A percentile compares a stretch with the other conserved stretches of the same genome.
Conservation (phyloP, 2,329 filamentous ascomycete species). For the Pseudodiploospora longispora region DNA sequence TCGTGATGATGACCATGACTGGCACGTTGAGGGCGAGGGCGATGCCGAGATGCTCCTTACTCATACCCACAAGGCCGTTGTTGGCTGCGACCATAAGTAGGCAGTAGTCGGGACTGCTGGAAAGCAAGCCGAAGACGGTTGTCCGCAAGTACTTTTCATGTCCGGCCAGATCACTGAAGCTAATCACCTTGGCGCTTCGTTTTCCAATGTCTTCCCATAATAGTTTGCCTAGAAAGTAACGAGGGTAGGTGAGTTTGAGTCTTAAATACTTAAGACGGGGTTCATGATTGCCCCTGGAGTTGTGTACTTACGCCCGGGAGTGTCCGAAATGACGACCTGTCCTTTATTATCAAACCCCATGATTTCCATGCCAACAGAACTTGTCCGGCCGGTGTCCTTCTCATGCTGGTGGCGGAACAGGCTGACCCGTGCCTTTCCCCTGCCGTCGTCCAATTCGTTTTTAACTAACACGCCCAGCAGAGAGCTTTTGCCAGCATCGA, state of each 20-base stretch:
- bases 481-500: constrained; percentile 95
- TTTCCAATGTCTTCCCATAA: constrained; percentile 98
- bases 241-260: too few species aligned
- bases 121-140: constrained; percentile 90
- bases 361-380: constrained; percentile 97
- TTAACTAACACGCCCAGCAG: constrained; percentile 94
- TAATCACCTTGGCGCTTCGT: constrained; percentile 91
- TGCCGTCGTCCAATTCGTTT: constrained; percentile 86
- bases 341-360: constrained; percentile 92
- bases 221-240: constrained; percentile 42
- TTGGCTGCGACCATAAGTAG: constrained; percentile 97
- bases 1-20: constrained; percentile 95
- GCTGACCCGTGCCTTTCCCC: constrained; percentile 88
- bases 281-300: background rate
- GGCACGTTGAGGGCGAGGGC: constrained; percentile 91
- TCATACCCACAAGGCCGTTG: constrained; percentile 95
- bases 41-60: constrained; percentile 94
- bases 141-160: constrained; percentile 94
- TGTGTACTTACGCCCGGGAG: constrained; percentile 62
- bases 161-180: constrained; percentile 89
- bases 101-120: constrained; percentile 94
- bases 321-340: constrained; percentile 71
- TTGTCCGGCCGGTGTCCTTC: constrained; percentile 89
- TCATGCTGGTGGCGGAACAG: constrained; percentile 98
- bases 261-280: constrained; percentile 10